Base-by-base conservation (phyloP, 257 asterid genomes). In the Nicotiana knightiana region DNA sequence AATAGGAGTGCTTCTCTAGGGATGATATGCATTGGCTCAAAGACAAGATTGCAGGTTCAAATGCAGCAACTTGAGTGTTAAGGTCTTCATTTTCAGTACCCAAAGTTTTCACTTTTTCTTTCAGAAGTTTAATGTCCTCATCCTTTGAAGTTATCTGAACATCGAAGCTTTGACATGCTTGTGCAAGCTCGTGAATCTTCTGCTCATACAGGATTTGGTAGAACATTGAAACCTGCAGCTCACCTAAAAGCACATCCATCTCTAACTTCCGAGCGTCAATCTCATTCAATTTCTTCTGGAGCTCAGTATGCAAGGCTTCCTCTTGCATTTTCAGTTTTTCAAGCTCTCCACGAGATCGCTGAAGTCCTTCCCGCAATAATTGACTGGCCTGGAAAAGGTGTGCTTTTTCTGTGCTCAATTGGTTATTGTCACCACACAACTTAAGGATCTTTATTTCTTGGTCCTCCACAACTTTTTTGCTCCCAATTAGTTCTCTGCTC, bases 11-110 rank as follows among this genome's bases (percentile, higher is more conserved):
- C 71, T 87, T 84, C 89, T 92, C 98, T 81, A 94, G 90, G 67
- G 97, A 92, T 28, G 91, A 90, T 82, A 94, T 83, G 58, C 91
- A 90, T 86, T 86, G 91, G 87, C 86, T 90, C 89, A 96, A 82
- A 32, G 89, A 88, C 62, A 68, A 82, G 77, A 93, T 93, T 85
- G 92, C 98, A 64, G 92, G 93, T 80, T 87, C 87, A 86, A 63
- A 90, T 71, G 92, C 93, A 39, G 90, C 90, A 82, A 96, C 77
- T 82, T 89, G 92, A 66, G 53, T 86, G 84, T 88, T 86, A 67
- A 89, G 91, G 54, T 68, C 90, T 83, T 90, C 90, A 81, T 89
- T 94, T 88, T 83, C 83, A 81, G 86, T 71, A 15, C 73, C 84
- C 79, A 86, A 33, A 58, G 53, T 61, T 70, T 11, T 65, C 26